Base-by-base conservation (phyloP, 169 alveolate genomes). In the Cryptosporidium baileyi region DNA sequence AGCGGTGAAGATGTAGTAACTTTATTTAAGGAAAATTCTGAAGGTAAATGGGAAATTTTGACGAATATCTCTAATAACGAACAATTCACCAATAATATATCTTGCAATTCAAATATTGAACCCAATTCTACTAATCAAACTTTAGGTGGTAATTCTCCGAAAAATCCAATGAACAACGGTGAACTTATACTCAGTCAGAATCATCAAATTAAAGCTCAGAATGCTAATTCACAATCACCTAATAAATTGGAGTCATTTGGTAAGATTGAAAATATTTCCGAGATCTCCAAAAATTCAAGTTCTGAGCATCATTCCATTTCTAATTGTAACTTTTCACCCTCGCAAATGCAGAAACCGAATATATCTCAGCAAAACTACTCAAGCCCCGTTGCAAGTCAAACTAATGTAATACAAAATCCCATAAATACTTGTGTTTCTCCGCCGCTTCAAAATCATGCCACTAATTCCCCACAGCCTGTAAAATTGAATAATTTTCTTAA, bases 41-140 rank as follows among this genome's bases (percentile, higher is more conserved):
- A 80, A 4, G 93, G 93, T 1, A 49, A 44, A 40, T 90, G 91
- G 92, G 93, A 90, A 60, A 45, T 41, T 24, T 67, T 90, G 13
- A 88, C 91, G 24, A 89, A 89, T 15, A 67, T 89, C 36, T 74
- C 85, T 15, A 51, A 51, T 26, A 22, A 74, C 5, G 63, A 65
- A 26, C 81, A 65, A 13, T 60, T 41, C 43, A 32, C 13, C 41
- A 41, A 41, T 41, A 41, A 22, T 24, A 19, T 41, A 19, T 38
- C 59, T 17, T 19, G 60, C 17, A 59, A 19, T 3, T 24, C 19
- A 22, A 62, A 40, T 43, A 11, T 4, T 26, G 60, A 3, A 43
- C 11, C 28, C 2, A 6, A 44, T n/a, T n/a, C n/a, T n/a, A 47
- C 3, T 47, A 0, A 47, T n/a, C 59, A 4, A 47, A 47, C 0